Conservation (phyloP, 1,139 yeast genomes). For the Taphrina populina region DNA sequence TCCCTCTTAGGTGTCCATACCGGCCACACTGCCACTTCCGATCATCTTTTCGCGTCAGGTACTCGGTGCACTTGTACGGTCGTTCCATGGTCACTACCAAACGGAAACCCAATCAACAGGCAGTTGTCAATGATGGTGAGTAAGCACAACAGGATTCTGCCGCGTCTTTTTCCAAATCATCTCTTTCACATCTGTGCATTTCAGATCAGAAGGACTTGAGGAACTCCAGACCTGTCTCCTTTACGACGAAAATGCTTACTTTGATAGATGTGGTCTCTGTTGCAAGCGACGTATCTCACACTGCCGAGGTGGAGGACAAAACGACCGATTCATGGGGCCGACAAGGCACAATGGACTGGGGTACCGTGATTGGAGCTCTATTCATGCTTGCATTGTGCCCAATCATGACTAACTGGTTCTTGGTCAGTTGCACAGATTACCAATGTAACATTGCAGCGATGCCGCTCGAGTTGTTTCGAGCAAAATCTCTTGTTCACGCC, state of each 20-base stretch:
- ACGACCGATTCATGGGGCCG: constrained; percentile 27
- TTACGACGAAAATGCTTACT: too few species aligned
- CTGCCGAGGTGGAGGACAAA: constrained; percentile 11
- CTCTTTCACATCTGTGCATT: too few species aligned
- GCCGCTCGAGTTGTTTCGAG: constrained; percentile 15
- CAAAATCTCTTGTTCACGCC: neutral
- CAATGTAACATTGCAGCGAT: constrained; percentile 31
- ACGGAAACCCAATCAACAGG: neutral
- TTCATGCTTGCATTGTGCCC: constrained; percentile 33
- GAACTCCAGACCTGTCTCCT: too few species aligned
- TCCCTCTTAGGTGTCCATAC: too few species aligned
- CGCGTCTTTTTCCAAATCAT: too few species aligned
- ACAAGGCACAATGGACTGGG: constrained; percentile 26
- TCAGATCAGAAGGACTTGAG: too few species aligned
- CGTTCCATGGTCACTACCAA: too few species aligned
- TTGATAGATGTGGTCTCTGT: constrained; percentile 17
- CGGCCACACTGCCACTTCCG: too few species aligned
- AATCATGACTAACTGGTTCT: constrained; percentile 27
- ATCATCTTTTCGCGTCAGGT: too few species aligned
- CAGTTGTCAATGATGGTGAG: neutral
- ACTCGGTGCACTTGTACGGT: too few species aligned
- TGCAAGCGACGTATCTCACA: neutral
- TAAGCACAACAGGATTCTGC: too few species aligned
- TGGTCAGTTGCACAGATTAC: constrained; percentile 29
- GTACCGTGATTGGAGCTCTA: constrained; percentile 27